Base-by-base conservation (phyloP, 2,329 filamentous ascomycete species). In the Pseudogymnoascus sp. region DNA sequence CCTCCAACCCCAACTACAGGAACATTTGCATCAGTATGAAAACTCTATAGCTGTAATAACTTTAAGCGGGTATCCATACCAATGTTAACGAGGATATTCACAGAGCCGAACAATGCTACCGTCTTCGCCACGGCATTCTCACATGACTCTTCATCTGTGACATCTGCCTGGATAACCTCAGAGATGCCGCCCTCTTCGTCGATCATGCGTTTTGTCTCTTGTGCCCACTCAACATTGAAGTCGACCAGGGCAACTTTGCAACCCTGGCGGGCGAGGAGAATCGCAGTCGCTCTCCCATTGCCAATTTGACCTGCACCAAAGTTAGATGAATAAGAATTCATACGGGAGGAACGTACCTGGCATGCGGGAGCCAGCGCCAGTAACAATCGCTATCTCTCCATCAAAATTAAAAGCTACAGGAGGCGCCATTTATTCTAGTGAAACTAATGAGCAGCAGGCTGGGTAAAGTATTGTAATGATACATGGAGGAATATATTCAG, bases 81-180 rank as follows among this genome's bases (percentile, higher is more conserved):
- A 63, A 84, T 85, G 69, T 88, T 88, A 57, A 88, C 76, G 1
- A 89, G 74, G 40, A 88, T 84, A 68, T 88, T 84, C 1, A 88
- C 67, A 1, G 82, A 75, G 0, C 83, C 83, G 66, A 82, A 87
- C 1, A 71, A 68, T 1, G 76, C 65, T 0, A 84, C 11, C 0
- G 84, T 79, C 0, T 71, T 62, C 0, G 77, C 65, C 4, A 80
- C 73, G 26, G 42, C 38, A 19, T 31, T 31, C 0, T 80, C 73
- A 68, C 84, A 88, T 62, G 86, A 82, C 0, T 64, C 64, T n/a
- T 79, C 76, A 1, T 73, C 72, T 0, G 83, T 85, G n/a, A 88
- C 83, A 67, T 88, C 81, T 2, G 77, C 83, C 53, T 75, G 69
- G 1, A 79, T 67, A 0, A 82, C 76, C 7, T 82, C 68, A 0